phyloP scores from a whole-genome alignment of 805 yeast genomes.

The Cephaloascus albidus region DNA sequence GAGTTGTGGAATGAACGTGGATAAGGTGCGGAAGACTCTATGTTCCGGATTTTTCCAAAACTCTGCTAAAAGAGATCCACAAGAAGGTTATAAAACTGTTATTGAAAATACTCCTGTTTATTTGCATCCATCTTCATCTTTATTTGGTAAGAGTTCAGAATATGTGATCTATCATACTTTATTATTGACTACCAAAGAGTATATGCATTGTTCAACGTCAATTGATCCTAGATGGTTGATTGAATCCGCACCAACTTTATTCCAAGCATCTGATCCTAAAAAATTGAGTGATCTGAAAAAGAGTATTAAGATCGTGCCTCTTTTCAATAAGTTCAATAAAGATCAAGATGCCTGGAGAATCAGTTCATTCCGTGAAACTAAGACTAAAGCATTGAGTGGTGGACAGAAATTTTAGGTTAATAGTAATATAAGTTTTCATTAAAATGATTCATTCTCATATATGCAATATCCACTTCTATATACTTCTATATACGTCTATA shows the following conservation, averaged over 20 bases:
- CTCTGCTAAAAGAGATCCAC: slow-evolving; percentile 55
- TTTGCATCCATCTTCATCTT: slow-evolving; percentile 80
- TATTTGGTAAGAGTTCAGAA: slow-evolving; percentile 56
- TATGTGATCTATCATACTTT: slow-evolving; percentile 78
- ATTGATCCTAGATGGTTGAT: slow-evolving; percentile 77
- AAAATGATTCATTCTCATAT: no score
- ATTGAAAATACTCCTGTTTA: slow-evolving; percentile 65
- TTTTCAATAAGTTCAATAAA: slow-evolving; percentile 46
- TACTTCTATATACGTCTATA: no score
- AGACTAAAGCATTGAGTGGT: slow-evolving; percentile 14
- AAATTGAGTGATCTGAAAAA: slow-evolving; percentile 41
- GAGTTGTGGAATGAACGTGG: slow-evolving; percentile 49
- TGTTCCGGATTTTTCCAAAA: slow-evolving; percentile 64
- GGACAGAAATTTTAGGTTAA: background rate
- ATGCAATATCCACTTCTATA: no score
- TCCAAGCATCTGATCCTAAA: slow-evolving; percentile 48
- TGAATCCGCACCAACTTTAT: slow-evolving; percentile 66
- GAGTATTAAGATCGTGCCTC: slow-evolving; percentile 63
- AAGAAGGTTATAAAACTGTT: slow-evolving; percentile 47
- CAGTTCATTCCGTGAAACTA: slow-evolving; percentile 28
- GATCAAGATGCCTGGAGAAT: slow-evolving; percentile 73
- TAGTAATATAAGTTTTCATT: no score
- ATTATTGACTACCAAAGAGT: slow-evolving; percentile 77
- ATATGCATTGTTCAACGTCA: slow-evolving; percentile 82
- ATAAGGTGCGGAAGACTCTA: slow-evolving; percentile 48